A percentile compares a stretch with the other conserved stretches of the same genome.
Evolutionary conservation across 805 yeast genomes (phyloP).

Genomic region (Wickerhamomyces bovis): DNA sequence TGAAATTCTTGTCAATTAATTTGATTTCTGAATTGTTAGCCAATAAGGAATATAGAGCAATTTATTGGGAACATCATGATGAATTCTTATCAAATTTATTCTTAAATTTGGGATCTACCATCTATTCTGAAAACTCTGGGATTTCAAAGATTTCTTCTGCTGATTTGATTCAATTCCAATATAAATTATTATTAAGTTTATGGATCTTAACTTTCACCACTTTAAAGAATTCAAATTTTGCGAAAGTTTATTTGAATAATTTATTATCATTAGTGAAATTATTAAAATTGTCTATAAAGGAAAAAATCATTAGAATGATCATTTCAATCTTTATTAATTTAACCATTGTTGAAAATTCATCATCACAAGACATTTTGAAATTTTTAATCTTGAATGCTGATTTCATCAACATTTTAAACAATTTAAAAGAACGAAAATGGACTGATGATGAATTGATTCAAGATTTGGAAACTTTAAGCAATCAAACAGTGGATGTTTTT

Average conservation of each 20-base stretch:
- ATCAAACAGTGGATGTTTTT: conserved; percentile 63
- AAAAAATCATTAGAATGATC: conserved; percentile 83
- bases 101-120: conserved; percentile 33
- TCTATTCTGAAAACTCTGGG: conserved; percentile 19
- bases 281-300: conserved; percentile 81
- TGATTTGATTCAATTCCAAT: conserved; percentile 60
- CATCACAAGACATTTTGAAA: conserved; percentile 48
- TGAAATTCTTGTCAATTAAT: conserved; percentile 60
- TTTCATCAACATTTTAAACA: conserved; percentile 61
- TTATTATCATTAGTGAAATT: conserved; percentile 39
- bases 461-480: conserved; percentile 58
- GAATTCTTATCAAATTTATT: conserved; percentile 44
- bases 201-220: conserved; percentile 82
- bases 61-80: conserved; percentile 41
- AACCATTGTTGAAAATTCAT: conserved; percentile 31
- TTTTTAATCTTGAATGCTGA: conserved; percentile 66
- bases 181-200: conserved; percentile 65
- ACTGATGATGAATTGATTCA: conserved; percentile 84
- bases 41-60: conserved; percentile 42
- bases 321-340: conserved; percentile 67
- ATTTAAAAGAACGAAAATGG: conserved; percentile 83
- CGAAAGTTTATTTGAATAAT: conserved; percentile 48
- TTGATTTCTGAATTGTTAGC: conserved; percentile 53
- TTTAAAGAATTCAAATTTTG: conserved; percentile 43
- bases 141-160: conserved; percentile 18